Evolutionary conservation across 257 asterid genomes (phyloP).

Genomic region (Capsicum pubescens): DNA sequence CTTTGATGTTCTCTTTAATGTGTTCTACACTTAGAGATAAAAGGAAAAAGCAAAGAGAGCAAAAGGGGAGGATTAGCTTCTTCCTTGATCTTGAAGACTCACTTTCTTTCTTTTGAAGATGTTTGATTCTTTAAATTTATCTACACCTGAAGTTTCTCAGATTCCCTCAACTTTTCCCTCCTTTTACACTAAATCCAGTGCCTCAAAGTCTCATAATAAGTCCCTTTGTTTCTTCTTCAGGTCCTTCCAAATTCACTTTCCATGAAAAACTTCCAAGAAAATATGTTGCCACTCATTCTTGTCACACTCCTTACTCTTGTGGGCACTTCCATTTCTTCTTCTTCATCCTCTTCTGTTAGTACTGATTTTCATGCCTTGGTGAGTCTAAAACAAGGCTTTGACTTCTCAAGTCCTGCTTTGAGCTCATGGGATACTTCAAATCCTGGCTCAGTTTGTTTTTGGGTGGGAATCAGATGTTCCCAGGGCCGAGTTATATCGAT

Average conservation of each 20-base stretch:
- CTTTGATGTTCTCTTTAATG: slow-evolving; percentile 36
- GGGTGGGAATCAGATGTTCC: slow-evolving; percentile 77
- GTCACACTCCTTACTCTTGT: slow-evolving; percentile 49
- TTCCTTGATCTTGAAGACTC: slow-evolving; percentile 76
- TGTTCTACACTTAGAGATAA: slow-evolving; percentile 48
- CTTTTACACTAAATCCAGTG: slow-evolving; percentile 34
- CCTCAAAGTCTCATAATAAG: slow-evolving; percentile 44
- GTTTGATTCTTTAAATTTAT: slow-evolving; percentile 63
- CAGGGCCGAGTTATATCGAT: slow-evolving; percentile 62
- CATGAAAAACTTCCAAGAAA: slow-evolving; percentile 45
- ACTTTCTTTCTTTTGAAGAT: slow-evolving; percentile 47
- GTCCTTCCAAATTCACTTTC: slow-evolving; percentile 55
- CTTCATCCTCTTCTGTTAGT: slow-evolving; percentile 59
- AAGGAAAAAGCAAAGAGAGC: slow-evolving; percentile 38
- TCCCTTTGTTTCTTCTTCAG: slow-evolving; percentile 51
- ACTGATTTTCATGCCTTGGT: slow-evolving; percentile 69
- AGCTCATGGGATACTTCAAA: slow-evolving; percentile 65
- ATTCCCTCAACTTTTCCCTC: slow-evolving; percentile 59
- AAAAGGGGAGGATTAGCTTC: slow-evolving; percentile 71
- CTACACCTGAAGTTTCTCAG: slow-evolving; percentile 52
- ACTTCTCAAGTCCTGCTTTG: slow-evolving; percentile 43
- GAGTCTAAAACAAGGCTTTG: slow-evolving; percentile 60
- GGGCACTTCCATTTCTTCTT: slow-evolving; percentile 47
- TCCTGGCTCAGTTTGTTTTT: slow-evolving; percentile 66
- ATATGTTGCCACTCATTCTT: slow-evolving; percentile 50